Evolutionary conservation across 116 monocot genomes (phyloP).

Genomic region (Dioscorea cayenensis): DNA sequence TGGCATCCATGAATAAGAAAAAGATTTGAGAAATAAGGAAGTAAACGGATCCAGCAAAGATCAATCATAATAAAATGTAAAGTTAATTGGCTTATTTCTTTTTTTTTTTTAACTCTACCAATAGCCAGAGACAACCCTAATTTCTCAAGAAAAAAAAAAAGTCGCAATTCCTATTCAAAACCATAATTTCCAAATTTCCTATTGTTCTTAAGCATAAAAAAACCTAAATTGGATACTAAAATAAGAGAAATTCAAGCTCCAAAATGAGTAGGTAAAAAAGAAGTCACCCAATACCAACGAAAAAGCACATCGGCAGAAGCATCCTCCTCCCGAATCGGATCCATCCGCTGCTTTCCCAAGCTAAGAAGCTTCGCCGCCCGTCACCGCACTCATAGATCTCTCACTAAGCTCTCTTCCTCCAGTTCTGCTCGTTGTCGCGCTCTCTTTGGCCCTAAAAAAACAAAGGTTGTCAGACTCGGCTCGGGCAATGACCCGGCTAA

Average conservation of each 20-base stretch:
- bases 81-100: neutral
- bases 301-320: conserved; percentile 62
- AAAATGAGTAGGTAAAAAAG: neutral
- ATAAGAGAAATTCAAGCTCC: neutral
- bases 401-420: too few relatives aligned
- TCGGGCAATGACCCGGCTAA: too few relatives aligned
- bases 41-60: neutral
- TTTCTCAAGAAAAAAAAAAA: neutral
- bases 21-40: neutral
- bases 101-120: too few relatives aligned
- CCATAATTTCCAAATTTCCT: neutral
- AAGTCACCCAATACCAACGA: conserved; percentile 90
- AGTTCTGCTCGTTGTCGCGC: too few relatives aligned
- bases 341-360: conserved; percentile 40
- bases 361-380: conserved; percentile 66
- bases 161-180: neutral
- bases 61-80: neutral
- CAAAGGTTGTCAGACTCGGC: too few relatives aligned
- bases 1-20: neutral
- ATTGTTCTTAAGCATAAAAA: neutral
- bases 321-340: conserved; percentile 30
- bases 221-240: neutral
- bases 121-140: neutral
- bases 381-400: too few relatives aligned
- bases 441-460: too few relatives aligned